Evolutionary conservation across 1,284 basidiomycete genomes (phyloP), one percentile per base, ranked within the genome.

Genomic region (Ganoderma lucidum): DNA sequence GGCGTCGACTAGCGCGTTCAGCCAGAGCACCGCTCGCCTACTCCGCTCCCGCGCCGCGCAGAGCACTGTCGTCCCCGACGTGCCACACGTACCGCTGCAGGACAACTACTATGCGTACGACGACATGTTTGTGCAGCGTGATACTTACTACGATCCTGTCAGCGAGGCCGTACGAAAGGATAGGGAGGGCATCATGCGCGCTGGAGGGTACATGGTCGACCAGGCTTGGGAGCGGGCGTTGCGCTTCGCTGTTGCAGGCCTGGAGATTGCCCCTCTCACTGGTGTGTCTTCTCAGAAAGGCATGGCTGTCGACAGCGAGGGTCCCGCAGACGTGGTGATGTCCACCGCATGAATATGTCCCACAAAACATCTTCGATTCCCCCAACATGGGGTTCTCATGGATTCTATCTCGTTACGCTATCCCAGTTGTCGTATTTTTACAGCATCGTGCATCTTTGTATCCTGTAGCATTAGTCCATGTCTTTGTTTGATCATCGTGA

Each of bases 171-270:
- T 94, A 6, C 85, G 91, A 74, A 88, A 88, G 75, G 94, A 96
- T 75, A 82, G 87, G 65, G 92, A 95, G 73, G 92, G 93, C 4
- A 90, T 93, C 75, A 93, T 95, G 87, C 84, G 92, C 56, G 95
- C 90, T 10, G 96, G 95, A 19, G 96, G 95, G 2, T 98, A 94
- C 78, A 86, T 86, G 73, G 83, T 96, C 12, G 87, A 91, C 69
- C 90, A 96, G 78, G 94, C 94, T 63, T 97, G 96, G 96, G 92
- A 93, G 75, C 87, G 95, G 74, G 95, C 95, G 30, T 79, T 97
- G 60, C 83, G 92, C 63, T 88, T 81, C 74, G 93, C 94, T 1
- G 91, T 96, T 28, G 92, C 93, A 66, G 93, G 89, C 1, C 80
- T 97, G 66, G 90, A 93, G 73, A 77, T 93, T 37, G 67, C 76